Percentiles rank a stretch among this genome's conserved stretches.
These are phyloP conservation scores for Clavulina sp. DNA, from an alignment of 768 basidiomycete species.

Conservation along the genomic window DNA sequence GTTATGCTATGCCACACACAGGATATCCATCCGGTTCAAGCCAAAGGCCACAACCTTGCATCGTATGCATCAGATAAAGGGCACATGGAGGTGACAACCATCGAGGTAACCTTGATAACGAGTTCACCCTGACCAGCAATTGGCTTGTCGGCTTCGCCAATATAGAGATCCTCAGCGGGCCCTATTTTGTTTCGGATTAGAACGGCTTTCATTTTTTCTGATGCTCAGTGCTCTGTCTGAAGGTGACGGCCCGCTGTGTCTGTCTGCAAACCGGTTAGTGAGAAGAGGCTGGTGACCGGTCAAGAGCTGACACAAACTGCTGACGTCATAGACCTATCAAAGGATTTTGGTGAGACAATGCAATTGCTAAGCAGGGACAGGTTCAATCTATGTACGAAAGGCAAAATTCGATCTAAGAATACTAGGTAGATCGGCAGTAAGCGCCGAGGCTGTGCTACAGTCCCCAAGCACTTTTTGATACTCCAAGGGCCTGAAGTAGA, in stretches of 20 bases:
- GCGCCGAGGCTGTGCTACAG: too few species aligned
- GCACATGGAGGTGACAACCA: background rate
- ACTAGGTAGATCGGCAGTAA: too few species aligned
- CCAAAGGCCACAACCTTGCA: slow-evolving; percentile 36
- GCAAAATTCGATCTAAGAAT: too few species aligned
- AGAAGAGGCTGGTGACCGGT: background rate
- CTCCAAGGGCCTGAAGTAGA: slow-evolving; percentile 5
- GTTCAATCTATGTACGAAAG: too few species aligned
- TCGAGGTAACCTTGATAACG: background rate
- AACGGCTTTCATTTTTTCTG: slow-evolving; percentile 49
- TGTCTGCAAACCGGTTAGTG: too few species aligned
- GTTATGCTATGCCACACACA: slow-evolving; percentile 48
- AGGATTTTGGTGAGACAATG: background rate
- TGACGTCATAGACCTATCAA: background rate
- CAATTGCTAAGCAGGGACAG: too few species aligned
- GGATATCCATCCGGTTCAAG: slow-evolving; percentile 76
- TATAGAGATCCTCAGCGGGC: slow-evolving; percentile 55
- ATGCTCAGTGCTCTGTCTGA: too few species aligned
- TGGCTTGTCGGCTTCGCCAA: slow-evolving; percentile 56
- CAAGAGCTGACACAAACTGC: background rate
- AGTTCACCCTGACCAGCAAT: slow-evolving; percentile 23
- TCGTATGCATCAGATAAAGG: slow-evolving; percentile 6
- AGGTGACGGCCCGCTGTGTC: too few species aligned
- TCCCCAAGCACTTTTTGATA: background rate
- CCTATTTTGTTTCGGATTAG: slow-evolving; percentile 62